phyloP scores from a whole-genome alignment of 2,329 filamentous ascomycete genomes.

The Tolypocladium endophyticum region DNA sequence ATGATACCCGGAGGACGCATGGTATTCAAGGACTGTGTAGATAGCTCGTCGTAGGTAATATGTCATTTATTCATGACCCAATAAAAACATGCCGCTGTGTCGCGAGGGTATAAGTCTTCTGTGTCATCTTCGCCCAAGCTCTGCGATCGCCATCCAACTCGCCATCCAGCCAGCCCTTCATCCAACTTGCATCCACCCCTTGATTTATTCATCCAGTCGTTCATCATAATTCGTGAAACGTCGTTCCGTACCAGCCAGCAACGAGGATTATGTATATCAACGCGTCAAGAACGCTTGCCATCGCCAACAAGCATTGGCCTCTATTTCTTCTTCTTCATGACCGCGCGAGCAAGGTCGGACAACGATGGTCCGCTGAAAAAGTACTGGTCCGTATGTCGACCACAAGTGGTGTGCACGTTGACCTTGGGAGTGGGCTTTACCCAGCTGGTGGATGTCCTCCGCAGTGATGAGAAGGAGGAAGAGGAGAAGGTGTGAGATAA shows the following conservation, averaged over 20 bases:
- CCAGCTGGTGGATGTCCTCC: slow-evolving; percentile 20
- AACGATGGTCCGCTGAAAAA: slow-evolving; percentile 39
- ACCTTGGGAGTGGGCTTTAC: slow-evolving; percentile 28
- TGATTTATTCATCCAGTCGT: background rate
- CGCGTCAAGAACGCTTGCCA: background rate
- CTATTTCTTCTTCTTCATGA: slow-evolving; percentile 22
- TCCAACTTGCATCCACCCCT: background rate
- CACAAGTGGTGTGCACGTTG: slow-evolving; percentile 45
- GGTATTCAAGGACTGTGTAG: too few relatives aligned
- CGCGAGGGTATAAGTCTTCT: background rate
- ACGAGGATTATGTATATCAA: slow-evolving; percentile 8
- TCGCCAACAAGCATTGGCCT: background rate
- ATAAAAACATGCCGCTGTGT: background rate
- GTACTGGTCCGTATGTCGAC: slow-evolving; percentile 42
- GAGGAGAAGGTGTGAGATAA: slow-evolving; percentile 6
- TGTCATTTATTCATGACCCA: background rate
- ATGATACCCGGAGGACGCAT: background rate
- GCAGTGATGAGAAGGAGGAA: slow-evolving; percentile 12
- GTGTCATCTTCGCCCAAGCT: too few relatives aligned
- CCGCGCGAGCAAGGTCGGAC: slow-evolving; percentile 28
- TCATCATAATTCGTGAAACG: slow-evolving; percentile 4
- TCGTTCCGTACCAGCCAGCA: slow-evolving; percentile 17
- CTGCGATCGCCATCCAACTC: background rate
- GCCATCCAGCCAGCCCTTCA: background rate
- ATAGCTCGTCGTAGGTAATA: background rate